Evolutionary conservation across 2,329 filamentous ascomycete species (phyloP).

Genomic region (Ceratocystis papillata): DNA sequence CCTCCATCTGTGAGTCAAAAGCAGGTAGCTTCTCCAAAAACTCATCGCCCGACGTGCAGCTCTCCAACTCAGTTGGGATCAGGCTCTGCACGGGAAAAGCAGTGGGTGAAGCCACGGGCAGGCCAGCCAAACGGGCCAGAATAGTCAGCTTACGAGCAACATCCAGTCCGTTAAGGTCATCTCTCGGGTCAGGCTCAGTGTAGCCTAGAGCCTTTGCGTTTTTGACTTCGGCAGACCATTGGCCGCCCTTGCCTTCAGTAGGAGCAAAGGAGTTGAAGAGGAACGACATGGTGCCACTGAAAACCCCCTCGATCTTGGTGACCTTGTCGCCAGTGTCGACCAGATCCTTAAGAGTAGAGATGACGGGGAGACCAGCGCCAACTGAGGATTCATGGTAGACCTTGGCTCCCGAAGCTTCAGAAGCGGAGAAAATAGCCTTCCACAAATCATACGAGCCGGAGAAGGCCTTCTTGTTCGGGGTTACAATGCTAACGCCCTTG

Average conservation of each 20-base stretch:
- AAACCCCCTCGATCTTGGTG: slow-evolving; percentile 88
- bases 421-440: slow-evolving; percentile 72
- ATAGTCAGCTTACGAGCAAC: slow-evolving; percentile 96
- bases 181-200: slow-evolving; percentile 77
- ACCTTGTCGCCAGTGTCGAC: slow-evolving; percentile 87
- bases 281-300: slow-evolving; percentile 96
- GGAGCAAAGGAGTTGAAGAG: slow-evolving; percentile 96
- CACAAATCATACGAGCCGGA: slow-evolving; percentile 70
- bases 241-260: slow-evolving; percentile 57
- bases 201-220: slow-evolving; percentile 90
- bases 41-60: slow-evolving; percentile 64
- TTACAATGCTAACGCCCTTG: slow-evolving; percentile 80
- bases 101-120: slow-evolving; percentile 71
- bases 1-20: slow-evolving; percentile 85
- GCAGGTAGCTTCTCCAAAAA: slow-evolving; percentile 71
- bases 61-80: slow-evolving; percentile 79
- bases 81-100: slow-evolving; percentile 89
- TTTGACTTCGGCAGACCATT: slow-evolving; percentile 83
- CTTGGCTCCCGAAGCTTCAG: slow-evolving; percentile 60
- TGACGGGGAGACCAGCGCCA: slow-evolving; percentile 82
- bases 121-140: slow-evolving; percentile 70
- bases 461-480: slow-evolving; percentile 98
- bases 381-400: slow-evolving; percentile 94
- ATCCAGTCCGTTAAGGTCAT: slow-evolving; percentile 78
- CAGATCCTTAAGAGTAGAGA: slow-evolving; percentile 89